phyloP scores from a whole-genome alignment of 73 alveolate species.

The Effrenium voratum region DNA sequence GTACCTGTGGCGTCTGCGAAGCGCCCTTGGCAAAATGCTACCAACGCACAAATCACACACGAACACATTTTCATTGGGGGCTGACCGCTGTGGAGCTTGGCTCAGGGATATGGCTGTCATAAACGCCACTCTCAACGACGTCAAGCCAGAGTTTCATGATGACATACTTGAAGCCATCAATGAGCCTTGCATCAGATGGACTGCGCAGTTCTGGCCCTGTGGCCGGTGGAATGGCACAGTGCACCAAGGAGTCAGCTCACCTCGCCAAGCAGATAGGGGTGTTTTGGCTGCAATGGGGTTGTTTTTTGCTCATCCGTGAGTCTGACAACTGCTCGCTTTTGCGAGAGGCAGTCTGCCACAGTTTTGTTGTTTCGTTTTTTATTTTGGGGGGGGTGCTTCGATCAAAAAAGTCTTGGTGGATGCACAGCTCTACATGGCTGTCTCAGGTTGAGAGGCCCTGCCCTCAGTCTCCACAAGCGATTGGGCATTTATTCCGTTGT shows the following conservation, averaged over 20 bases:
- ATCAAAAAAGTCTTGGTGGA: no score
- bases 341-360: no score
- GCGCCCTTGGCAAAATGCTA: no score
- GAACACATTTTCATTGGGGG: no score
- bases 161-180: constrained; percentile 8
- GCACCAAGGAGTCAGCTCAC: constrained; percentile 3
- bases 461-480: neutral
- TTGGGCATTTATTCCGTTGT: neutral
- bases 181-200: no score
- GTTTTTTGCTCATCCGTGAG: neutral
- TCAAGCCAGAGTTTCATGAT: constrained; percentile 56
- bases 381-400: no score
- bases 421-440: neutral
- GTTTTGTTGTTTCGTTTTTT: no score
- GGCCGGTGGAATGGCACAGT: no score
- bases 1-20: no score
- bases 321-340: no score
- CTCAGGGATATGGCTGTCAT: constrained; percentile 53
- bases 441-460: neutral
- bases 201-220: no score
- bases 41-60: no score
- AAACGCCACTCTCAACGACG: constrained; percentile 33
- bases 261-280: constrained; percentile 24
- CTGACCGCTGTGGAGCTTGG: neutral
- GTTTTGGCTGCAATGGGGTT: constrained; percentile 7